These are phyloP conservation scores for Myrica gale DNA, from an alignment of 306 rosid species.

Conservation along the genomic window DNA sequence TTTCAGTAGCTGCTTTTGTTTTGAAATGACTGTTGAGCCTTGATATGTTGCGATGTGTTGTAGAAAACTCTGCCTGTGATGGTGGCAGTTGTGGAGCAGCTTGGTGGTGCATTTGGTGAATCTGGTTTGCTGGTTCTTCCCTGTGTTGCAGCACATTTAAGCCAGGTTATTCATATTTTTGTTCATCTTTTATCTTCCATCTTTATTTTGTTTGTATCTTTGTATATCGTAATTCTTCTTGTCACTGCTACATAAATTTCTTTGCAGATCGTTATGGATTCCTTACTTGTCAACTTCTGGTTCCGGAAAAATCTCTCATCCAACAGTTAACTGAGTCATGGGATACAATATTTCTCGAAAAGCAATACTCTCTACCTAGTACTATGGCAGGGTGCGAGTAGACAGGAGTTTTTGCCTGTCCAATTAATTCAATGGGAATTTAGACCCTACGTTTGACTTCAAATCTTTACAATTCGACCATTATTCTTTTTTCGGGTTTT, in stretches of 20 bases:
- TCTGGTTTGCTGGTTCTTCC: slow-evolving; percentile 92
- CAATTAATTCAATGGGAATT: too few species aligned
- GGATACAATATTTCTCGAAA: slow-evolving; percentile 2
- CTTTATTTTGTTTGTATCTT: neutral
- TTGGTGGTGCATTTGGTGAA: slow-evolving; percentile 78
- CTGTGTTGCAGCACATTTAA: slow-evolving; percentile 88
- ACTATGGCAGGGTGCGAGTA: slow-evolving; percentile 16
- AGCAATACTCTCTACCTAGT: neutral
- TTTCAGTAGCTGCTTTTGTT: slow-evolving; percentile 5
- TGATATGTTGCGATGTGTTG: slow-evolving; percentile 23
- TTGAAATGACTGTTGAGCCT: neutral
- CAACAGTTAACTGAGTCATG: slow-evolving; percentile 30
- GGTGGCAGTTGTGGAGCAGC: slow-evolving; percentile 93
- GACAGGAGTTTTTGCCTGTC: too few species aligned
- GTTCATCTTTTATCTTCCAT: neutral
- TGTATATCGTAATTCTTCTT: slow-evolving; percentile 7
- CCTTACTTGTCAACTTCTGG: slow-evolving; percentile 62
- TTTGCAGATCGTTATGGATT: slow-evolving; percentile 61
- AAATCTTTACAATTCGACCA: too few species aligned
- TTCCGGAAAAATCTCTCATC: slow-evolving; percentile 40
- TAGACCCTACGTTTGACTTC: too few species aligned
- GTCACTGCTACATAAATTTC: slow-evolving; percentile 31
- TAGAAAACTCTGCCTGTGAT: slow-evolving; percentile 94
- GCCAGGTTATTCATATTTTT: slow-evolving; percentile 53
- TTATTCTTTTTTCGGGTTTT: too few species aligned